phyloP scores from a whole-genome alignment of 768 basidiomycete genomes.

The Mycena amicta region DNA sequence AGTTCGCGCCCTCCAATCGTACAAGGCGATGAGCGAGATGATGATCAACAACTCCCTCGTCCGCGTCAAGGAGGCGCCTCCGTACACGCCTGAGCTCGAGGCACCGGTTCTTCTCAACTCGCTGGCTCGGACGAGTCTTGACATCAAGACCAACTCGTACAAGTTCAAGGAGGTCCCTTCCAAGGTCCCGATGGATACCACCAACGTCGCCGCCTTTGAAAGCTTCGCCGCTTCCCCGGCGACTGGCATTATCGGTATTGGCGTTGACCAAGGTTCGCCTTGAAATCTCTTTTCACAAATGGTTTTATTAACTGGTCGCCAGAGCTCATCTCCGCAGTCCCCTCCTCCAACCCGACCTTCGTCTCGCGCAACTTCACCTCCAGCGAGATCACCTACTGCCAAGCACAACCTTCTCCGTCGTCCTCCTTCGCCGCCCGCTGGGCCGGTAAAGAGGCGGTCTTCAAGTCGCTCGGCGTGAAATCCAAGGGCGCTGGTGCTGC shows the following conservation, averaged over 20 bases:
- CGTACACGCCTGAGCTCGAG: constrained; percentile 87
- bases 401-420: constrained; percentile 77
- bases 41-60: constrained; percentile 93
- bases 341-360: constrained; percentile 86
- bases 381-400: constrained; percentile 85
- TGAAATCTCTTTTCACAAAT: too few species aligned
- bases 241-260: constrained; percentile 71
- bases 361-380: constrained; percentile 91
- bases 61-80: constrained; percentile 91
- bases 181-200: constrained; percentile 52
- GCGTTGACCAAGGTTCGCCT: constrained; percentile 90
- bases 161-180: constrained; percentile 70
- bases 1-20: constrained; percentile 67
- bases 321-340: constrained; percentile 93
- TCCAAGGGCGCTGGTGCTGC: constrained; percentile 91
- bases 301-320: too few species aligned
- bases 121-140: constrained; percentile 79
- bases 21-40: constrained; percentile 94
- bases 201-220: constrained; percentile 70
- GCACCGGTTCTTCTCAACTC: constrained; percentile 88
- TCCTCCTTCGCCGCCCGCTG: constrained; percentile 97
- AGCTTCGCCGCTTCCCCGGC: constrained; percentile 42
- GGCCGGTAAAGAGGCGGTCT: constrained; percentile 96
- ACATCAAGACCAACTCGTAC: constrained; percentile 85
- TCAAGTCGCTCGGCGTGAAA: constrained; percentile 90